phyloP scores from a whole-genome alignment of 352 stramenopile species.

The Globisporangium polare region DNA sequence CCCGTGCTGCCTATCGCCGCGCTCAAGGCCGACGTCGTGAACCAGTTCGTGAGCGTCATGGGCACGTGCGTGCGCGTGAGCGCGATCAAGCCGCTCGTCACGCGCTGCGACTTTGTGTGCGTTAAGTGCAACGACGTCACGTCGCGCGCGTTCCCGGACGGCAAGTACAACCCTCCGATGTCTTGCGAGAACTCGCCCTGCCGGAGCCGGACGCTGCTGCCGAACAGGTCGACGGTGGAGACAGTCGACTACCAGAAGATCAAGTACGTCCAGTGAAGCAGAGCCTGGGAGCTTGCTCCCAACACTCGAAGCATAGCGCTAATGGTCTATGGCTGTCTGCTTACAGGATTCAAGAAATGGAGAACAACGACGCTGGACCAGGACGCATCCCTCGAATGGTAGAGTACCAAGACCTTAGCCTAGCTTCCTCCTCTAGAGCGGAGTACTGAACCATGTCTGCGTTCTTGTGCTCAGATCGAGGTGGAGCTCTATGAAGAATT shows the following conservation, averaged over 20 bases:
- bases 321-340: neutral
- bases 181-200: conserved; percentile 64
- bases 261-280: conserved; percentile 38
- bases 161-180: conserved; percentile 71
- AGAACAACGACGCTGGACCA: conserved; percentile 83
- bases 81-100: conserved; percentile 82
- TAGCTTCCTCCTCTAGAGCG: neutral
- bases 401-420: neutral
- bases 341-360: conserved; percentile 85
- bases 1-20: conserved; percentile 58
- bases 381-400: conserved; percentile 88
- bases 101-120: conserved; percentile 85
- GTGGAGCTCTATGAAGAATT: conserved; percentile 90
- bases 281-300: neutral
- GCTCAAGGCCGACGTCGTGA: conserved; percentile 73
- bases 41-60: conserved; percentile 71
- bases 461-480: conserved; percentile 46
- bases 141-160: conserved; percentile 65
- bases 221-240: conserved; percentile 79
- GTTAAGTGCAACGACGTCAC: conserved; percentile 75
- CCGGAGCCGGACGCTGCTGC: conserved; percentile 59
- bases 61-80: conserved; percentile 81
- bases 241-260: conserved; percentile 91
- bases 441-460: neutral
- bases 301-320: conserved; percentile 12